Evolutionary conservation across 148 eudicot genomes (phyloP).

Genomic region (Salicornia ramosissima): DNA sequence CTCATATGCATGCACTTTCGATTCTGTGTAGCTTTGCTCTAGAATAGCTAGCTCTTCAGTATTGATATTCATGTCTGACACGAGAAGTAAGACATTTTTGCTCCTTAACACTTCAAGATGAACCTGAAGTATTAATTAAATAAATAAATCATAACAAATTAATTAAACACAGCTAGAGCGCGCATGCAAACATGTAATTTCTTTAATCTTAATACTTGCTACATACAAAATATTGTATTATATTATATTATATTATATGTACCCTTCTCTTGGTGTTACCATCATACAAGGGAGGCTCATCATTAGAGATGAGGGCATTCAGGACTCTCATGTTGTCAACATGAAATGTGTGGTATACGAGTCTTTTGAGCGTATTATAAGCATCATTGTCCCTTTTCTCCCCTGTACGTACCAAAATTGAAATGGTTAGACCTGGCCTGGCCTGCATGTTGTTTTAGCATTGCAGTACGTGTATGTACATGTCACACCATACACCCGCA

Average conservation of each 20-base stretch:
- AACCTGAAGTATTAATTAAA: conserved; percentile 25
- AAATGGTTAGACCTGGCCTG: background rate
- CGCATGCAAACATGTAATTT: too few species aligned
- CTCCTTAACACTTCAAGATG: conserved; percentile 23
- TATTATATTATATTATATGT: too few species aligned
- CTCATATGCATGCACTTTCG: conserved; percentile 17
- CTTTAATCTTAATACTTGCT: too few species aligned
- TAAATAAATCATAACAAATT: background rate
- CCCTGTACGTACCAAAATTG: too few species aligned
- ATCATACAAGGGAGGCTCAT: conserved; percentile 33
- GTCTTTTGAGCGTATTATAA: conserved; percentile 16
- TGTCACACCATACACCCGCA: background rate
- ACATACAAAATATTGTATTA: too few species aligned
- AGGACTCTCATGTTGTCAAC: conserved; percentile 53
- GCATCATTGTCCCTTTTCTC: conserved; percentile 35
- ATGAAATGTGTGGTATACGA: conserved; percentile 29
- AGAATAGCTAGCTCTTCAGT: conserved; percentile 28
- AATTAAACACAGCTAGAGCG: background rate
- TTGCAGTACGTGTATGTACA: background rate
- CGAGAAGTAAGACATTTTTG: conserved; percentile 28
- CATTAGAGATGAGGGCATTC: conserved; percentile 32
- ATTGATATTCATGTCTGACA: conserved; percentile 29
- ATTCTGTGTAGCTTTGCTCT: conserved; percentile 15
- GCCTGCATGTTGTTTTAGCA: background rate
- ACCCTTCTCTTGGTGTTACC: conserved; percentile 39